phyloP scores from a whole-genome alignment of 352 stramenopile genomes.

The Blastocystis sp. region DNA sequence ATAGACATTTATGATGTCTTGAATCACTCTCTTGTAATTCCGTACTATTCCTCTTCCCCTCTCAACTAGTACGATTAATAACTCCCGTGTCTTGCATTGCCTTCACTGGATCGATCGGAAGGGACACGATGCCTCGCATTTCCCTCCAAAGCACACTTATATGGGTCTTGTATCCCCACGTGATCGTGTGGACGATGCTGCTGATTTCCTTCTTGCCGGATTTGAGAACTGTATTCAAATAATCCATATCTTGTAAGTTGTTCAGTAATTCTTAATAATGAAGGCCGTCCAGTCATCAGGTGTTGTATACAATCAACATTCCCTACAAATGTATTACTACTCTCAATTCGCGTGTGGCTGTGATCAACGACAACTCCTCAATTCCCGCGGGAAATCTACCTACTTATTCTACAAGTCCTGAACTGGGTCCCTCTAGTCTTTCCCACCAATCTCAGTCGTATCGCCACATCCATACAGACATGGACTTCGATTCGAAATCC shows the following conservation, averaged over 20 bases:
- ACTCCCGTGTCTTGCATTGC: not conserved
- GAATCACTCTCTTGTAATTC: not conserved
- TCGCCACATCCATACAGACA: not conserved
- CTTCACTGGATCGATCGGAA: conserved; percentile 25
- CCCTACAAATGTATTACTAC: not conserved
- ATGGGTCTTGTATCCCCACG: not conserved
- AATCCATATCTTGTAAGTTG: not conserved
- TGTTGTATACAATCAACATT: not conserved
- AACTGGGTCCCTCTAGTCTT: not conserved
- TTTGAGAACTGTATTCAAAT: conserved; percentile 34
- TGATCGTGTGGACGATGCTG: not conserved
- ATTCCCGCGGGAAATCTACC: not conserved
- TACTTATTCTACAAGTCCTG: not conserved
- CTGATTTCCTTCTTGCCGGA: not conserved
- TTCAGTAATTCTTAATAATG: not conserved
- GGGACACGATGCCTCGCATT: not conserved
- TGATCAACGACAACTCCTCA: not conserved
- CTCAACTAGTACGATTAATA: not conserved
- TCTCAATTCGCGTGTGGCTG: not conserved
- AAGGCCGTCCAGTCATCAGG: not conserved
- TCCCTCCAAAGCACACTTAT: not conserved
- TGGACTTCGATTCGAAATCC: not conserved
- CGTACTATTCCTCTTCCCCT: not conserved
- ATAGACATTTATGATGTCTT: conserved; percentile 14
- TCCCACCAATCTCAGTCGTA: not conserved